These are phyloP conservation scores for Nigrograna mackinnonii DNA, from an alignment of 2,329 filamentous ascomycete genomes.

Conservation along the genomic window DNA sequence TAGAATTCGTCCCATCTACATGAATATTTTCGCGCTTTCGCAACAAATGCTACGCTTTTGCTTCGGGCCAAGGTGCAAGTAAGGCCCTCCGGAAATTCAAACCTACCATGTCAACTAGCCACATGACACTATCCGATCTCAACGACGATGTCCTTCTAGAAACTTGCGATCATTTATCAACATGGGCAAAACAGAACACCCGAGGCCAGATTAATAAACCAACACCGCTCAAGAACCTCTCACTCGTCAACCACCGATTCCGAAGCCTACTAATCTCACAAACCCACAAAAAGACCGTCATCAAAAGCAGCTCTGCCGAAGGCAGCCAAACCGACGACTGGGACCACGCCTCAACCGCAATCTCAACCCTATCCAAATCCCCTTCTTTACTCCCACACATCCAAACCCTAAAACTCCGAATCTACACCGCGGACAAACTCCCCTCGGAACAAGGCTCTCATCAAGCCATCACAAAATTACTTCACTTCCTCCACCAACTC, in stretches of 20 bases:
- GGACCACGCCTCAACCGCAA: neutral
- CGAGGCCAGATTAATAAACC: too few species aligned
- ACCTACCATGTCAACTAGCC: neutral
- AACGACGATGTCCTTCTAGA: slow-evolving; percentile 3
- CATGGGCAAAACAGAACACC: too few species aligned
- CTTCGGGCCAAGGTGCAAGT: too few species aligned
- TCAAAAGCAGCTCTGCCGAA: too few species aligned
- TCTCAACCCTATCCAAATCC: neutral
- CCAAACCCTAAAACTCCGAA: neutral
- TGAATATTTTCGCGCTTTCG: too few species aligned
- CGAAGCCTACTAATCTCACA: too few species aligned
- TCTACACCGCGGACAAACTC: neutral
- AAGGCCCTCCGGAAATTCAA: too few species aligned
- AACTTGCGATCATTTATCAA: too few species aligned
- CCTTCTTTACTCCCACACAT: neutral
- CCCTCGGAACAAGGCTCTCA: neutral
- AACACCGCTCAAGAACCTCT: neutral
- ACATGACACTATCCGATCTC: neutral
- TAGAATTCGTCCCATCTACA: too few species aligned
- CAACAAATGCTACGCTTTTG: too few species aligned
- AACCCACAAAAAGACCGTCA: too few species aligned
- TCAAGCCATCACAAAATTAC: neutral
- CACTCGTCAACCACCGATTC: slow-evolving; percentile 1
- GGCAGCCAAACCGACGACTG: neutral
- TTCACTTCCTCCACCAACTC: neutral